Conservation (phyloP, 306 rosid species). For the Rosa chinensis region DNA sequence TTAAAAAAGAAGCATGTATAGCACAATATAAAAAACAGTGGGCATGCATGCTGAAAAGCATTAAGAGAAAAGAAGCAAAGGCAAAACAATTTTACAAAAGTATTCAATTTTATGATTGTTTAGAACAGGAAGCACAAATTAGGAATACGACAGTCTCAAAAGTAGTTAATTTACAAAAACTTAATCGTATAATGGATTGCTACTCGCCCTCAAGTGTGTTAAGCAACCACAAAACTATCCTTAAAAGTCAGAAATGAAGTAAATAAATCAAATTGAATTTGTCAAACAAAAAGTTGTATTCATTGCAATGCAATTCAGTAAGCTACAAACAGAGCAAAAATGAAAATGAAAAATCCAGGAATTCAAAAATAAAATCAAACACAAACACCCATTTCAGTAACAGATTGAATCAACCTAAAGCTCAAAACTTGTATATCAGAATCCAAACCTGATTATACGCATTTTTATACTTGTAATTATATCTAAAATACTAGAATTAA, state of each 20-base stretch:
- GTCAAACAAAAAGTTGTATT: background rate
- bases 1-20: too few species aligned
- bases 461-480: too few species aligned
- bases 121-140: conserved; percentile 1
- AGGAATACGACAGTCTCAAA: background rate
- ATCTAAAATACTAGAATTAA: too few species aligned
- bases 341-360: conserved; percentile 1
- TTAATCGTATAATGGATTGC: background rate
- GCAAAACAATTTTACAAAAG: too few species aligned
- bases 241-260: background rate
- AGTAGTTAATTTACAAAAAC: background rate
- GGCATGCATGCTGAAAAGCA: too few species aligned
- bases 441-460: too few species aligned
- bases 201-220: conserved; percentile 6
- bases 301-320: background rate
- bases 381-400: background rate
- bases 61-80: too few species aligned
- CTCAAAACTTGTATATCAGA: background rate
- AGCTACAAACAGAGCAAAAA: background rate
- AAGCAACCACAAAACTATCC: background rate
- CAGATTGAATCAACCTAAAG: conserved; percentile 1
- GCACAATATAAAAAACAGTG: too few species aligned
- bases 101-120: background rate
- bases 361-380: conserved; percentile 1
- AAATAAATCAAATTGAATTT: background rate